phyloP scores from a whole-genome alignment of 1,139 yeast species.

The Candida albicans region DNA sequence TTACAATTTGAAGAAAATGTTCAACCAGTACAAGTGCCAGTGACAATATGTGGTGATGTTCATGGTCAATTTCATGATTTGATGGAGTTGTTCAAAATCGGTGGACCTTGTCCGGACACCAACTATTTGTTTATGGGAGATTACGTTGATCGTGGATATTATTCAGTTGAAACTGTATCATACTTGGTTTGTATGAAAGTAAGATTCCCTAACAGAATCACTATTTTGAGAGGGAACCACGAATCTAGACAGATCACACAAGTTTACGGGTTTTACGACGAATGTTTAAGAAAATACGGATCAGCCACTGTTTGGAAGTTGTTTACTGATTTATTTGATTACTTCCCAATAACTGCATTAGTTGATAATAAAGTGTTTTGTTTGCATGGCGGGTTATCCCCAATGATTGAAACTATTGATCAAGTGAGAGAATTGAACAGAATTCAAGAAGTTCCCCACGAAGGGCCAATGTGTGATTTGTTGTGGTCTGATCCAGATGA shows the following conservation, averaged over 20 bases:
- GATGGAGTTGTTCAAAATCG: conserved; percentile 83
- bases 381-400: conserved; percentile 95
- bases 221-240: conserved; percentile 94
- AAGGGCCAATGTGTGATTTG: conserved; percentile 98
- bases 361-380: conserved; percentile 90
- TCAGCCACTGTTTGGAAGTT: conserved; percentile 90
- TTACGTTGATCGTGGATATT: conserved; percentile 96
- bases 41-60: conserved; percentile 96
- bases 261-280: conserved; percentile 97
- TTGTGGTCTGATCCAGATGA: conserved; percentile 98
- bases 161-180: conserved; percentile 88
- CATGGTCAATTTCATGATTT: conserved; percentile 98
- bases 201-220: conserved; percentile 89
- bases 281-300: conserved; percentile 93
- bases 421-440: conserved; percentile 86
- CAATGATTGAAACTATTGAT: conserved; percentile 86
- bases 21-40: conserved; percentile 90
- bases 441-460: conserved; percentile 96
- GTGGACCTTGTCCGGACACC: conserved; percentile 87
- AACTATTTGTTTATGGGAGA: conserved; percentile 90
- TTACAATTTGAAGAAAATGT: conserved; percentile 90
- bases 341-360: conserved; percentile 89
- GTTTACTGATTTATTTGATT: conserved; percentile 80
- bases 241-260: conserved; percentile 97
- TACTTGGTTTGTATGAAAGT: conserved; percentile 89